Conservation (phyloP, 202 grass and related monocot species). For the Setaria viridis region DNA sequence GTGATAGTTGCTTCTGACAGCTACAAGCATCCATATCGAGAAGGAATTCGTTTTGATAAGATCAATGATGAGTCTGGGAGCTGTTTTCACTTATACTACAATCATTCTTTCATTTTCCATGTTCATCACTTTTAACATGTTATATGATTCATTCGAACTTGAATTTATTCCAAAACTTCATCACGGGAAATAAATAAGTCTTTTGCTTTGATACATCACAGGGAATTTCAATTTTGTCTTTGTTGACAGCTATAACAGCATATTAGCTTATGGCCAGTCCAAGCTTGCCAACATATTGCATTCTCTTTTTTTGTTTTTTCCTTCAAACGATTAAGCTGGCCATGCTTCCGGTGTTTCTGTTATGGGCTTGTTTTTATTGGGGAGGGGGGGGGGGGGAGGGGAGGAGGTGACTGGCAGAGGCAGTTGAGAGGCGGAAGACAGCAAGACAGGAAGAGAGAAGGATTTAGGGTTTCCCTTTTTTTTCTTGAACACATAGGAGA, state of each 20-base stretch:
- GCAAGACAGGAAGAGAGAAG: neutral
- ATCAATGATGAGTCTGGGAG: constrained; percentile 48
- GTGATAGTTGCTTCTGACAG: constrained; percentile 53
- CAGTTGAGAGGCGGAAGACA: neutral
- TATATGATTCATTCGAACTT: neutral
- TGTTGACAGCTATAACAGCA: constrained; percentile 36
- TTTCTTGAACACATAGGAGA: no score
- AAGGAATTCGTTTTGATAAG: constrained; percentile 56
- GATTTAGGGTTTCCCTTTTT: no score
- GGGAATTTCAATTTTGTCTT: neutral
- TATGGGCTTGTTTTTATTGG: neutral
- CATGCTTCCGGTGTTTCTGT: neutral
- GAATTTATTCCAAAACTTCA: neutral
- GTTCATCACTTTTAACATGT: neutral
- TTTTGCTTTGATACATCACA: neutral
- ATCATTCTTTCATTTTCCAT: neutral
- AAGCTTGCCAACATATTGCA: constrained; percentile 65
- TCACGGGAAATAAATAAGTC: neutral
- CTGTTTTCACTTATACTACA: neutral
- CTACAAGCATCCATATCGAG: constrained; percentile 42
- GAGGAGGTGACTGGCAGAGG: no score
- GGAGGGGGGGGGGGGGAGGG: neutral
- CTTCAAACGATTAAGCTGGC: neutral
- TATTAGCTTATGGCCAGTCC: constrained; percentile 54
- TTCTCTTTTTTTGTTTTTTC: neutral